These are phyloP conservation scores for Terfezia boudieri DNA, from an alignment of 495 filamentous ascomycete species.

Conservation along the genomic window DNA sequence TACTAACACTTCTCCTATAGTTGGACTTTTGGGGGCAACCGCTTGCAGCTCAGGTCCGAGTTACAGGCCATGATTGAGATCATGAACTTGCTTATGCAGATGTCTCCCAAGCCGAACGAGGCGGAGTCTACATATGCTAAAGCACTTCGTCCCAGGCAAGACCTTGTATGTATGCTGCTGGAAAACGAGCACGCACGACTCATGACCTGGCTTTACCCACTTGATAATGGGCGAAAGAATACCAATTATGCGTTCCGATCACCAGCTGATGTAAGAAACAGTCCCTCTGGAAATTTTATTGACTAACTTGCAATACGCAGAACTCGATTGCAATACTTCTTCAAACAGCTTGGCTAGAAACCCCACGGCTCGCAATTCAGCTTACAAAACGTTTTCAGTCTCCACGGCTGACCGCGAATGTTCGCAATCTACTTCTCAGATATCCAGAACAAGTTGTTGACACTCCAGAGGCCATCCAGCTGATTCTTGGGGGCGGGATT, in stretches of 20 bases:
- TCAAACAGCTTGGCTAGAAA: conserved; percentile 64
- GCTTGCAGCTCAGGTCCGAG: conserved; percentile 82
- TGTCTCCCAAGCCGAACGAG: conserved; percentile 14
- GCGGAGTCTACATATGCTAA: conserved; percentile 21
- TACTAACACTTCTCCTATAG: not conserved
- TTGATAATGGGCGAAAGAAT: conserved; percentile 44
- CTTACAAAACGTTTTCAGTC: conserved; percentile 59
- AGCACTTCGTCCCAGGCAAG: conserved; percentile 53
- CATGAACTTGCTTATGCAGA: conserved; percentile 32
- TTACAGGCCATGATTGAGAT: conserved; percentile 63
- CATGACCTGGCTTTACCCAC: conserved; percentile 70
- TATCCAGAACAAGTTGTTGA: conserved; percentile 59
- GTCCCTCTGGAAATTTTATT: not conserved
- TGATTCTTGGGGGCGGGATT: conserved; percentile 54
- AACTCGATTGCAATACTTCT: conserved; percentile 34
- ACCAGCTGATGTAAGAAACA: conserved; percentile 6
- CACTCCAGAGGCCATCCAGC: conserved; percentile 57
- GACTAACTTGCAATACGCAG: not conserved
- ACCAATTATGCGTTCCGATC: conserved; percentile 12
- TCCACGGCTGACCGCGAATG: conserved; percentile 42
- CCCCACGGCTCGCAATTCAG: conserved; percentile 62
- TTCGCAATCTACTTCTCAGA: conserved; percentile 55
- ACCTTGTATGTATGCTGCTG: conserved; percentile 51
- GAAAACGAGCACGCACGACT: conserved; percentile 70
- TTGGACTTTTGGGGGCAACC: conserved; percentile 92